Conservation (phyloP, 2,329 filamentous ascomycete genomes). For the Gyromitra esculenta region DNA sequence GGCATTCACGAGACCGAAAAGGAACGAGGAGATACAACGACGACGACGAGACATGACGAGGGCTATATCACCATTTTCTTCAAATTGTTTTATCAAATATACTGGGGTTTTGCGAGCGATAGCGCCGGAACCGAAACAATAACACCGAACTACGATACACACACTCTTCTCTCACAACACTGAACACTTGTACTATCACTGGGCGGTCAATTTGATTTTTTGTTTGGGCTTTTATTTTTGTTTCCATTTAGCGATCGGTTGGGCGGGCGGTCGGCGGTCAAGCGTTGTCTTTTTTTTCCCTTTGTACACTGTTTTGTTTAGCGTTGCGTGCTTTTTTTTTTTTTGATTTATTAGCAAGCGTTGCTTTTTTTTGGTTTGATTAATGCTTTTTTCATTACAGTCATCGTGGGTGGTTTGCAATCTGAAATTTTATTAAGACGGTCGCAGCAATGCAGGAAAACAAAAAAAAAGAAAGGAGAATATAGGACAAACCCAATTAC, state of each 20-base stretch:
- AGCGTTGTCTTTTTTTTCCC: slow-evolving; percentile 51
- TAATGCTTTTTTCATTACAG: slow-evolving; percentile 47
- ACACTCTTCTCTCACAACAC: slow-evolving; percentile 43
- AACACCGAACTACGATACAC: slow-evolving; percentile 46
- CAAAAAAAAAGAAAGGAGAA: slow-evolving; percentile 51
- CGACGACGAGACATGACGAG: slow-evolving; percentile 52
- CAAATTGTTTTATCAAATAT: slow-evolving; percentile 51
- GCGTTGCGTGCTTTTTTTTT: slow-evolving; percentile 58
- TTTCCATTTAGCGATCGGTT: slow-evolving; percentile 47
- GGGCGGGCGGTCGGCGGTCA: slow-evolving; percentile 47
- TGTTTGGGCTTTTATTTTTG: slow-evolving; percentile 36
- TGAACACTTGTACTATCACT: slow-evolving; percentile 55
- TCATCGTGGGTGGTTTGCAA: slow-evolving; percentile 53
- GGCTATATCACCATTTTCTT: slow-evolving; percentile 50
- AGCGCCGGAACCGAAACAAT: slow-evolving; percentile 43
- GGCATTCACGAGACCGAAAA: slow-evolving; percentile 51
- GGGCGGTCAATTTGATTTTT: slow-evolving; percentile 52
- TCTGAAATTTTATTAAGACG: slow-evolving; percentile 54
- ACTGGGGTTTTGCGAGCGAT: slow-evolving; percentile 53
- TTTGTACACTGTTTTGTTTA: slow-evolving; percentile 55
- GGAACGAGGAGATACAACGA: slow-evolving; percentile 48
- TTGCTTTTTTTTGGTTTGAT: slow-evolving; percentile 61
- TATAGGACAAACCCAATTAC: slow-evolving; percentile 51
- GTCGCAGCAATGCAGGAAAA: slow-evolving; percentile 56
- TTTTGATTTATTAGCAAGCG: slow-evolving; percentile 65